phyloP scores from a whole-genome alignment of 225 moss, liverwort and hornwort species.

The Pseudoscleropodium purum region DNA sequence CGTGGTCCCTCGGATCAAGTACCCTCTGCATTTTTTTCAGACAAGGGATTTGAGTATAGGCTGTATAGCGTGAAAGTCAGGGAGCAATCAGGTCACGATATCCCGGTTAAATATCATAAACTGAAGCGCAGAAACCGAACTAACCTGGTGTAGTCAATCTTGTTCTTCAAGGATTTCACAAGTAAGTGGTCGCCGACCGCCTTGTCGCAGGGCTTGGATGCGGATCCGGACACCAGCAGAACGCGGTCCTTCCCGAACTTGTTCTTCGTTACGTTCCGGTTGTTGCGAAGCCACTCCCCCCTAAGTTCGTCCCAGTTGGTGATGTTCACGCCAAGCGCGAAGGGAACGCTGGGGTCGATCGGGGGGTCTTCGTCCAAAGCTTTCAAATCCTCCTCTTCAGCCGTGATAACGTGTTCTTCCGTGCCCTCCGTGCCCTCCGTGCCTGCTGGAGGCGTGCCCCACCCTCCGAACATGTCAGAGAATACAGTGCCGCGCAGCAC shows the following conservation, averaged over 20 bases:
- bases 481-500: slow-evolving; percentile 32
- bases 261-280: slow-evolving; percentile 2
- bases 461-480: neutral
- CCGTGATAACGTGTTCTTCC: neutral
- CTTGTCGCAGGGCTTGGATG: slow-evolving; percentile 15
- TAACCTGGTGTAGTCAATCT: slow-evolving; percentile 36
- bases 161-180: slow-evolving; percentile 38
- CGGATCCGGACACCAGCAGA: slow-evolving; percentile 28
- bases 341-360: slow-evolving; percentile 6
- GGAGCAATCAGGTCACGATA: neutral
- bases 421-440: neutral
- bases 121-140: neutral
- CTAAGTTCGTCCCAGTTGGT: slow-evolving; percentile 32
- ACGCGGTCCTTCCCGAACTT: slow-evolving; percentile 18
- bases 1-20: neutral
- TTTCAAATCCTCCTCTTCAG: neutral
- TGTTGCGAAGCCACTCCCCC: slow-evolving; percentile 5
- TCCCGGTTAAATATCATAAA: neutral
- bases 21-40: neutral
- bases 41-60: neutral
- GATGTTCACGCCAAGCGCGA: slow-evolving; percentile 12
- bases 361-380: neutral
- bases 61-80: neutral
- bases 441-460: neutral
- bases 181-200: slow-evolving; percentile 26